Evolutionary conservation across 2,329 filamentous ascomycete species (phyloP).

Genomic region (Talaromyces sp.): DNA sequence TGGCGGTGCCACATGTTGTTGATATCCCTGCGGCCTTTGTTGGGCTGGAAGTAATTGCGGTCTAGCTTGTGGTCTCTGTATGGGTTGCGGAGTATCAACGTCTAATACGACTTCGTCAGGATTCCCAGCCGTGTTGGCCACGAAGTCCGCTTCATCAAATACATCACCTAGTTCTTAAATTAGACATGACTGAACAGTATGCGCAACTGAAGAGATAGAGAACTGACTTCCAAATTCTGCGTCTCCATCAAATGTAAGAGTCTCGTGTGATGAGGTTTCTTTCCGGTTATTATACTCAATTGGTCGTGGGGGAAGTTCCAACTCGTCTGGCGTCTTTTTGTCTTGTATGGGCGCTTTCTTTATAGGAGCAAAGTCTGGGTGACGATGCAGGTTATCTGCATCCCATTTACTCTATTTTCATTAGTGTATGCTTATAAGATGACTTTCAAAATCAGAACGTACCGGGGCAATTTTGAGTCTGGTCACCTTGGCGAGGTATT

Average conservation of each 20-base stretch:
- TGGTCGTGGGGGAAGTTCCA: slow-evolving; percentile 41
- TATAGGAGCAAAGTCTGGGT: slow-evolving; percentile 64
- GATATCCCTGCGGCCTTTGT: slow-evolving; percentile 23
- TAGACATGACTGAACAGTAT: not conserved
- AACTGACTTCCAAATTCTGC: slow-evolving; percentile 44
- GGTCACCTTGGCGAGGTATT: slow-evolving; percentile 84
- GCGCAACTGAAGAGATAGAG: not conserved
- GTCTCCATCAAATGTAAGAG: slow-evolving; percentile 35
- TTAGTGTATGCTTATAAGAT: not conserved
- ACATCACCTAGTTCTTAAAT: slow-evolving; percentile 48
- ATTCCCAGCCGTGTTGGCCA: slow-evolving; percentile 64
- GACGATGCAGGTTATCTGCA: slow-evolving; percentile 74
- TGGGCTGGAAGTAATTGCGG: slow-evolving; percentile 19
- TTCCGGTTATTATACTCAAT: slow-evolving; percentile 25
- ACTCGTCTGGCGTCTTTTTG: slow-evolving; percentile 44
- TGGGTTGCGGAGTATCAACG: slow-evolving; percentile 27
- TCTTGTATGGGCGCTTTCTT: slow-evolving; percentile 54
- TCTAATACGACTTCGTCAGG: slow-evolving; percentile 71
- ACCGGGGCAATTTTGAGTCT: slow-evolving; percentile 76
- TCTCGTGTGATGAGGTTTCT: slow-evolving; percentile 29
- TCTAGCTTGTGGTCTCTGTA: slow-evolving; percentile 26
- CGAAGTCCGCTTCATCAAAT: slow-evolving; percentile 75
- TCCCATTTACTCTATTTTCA: slow-evolving; percentile 63
- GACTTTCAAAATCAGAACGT: slow-evolving; percentile 21
- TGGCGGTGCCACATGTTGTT: slow-evolving; percentile 21